These are phyloP conservation scores for Lachnum nothofagi DNA, from an alignment of 2,329 filamentous ascomycete species.

Conservation along the genomic window DNA sequence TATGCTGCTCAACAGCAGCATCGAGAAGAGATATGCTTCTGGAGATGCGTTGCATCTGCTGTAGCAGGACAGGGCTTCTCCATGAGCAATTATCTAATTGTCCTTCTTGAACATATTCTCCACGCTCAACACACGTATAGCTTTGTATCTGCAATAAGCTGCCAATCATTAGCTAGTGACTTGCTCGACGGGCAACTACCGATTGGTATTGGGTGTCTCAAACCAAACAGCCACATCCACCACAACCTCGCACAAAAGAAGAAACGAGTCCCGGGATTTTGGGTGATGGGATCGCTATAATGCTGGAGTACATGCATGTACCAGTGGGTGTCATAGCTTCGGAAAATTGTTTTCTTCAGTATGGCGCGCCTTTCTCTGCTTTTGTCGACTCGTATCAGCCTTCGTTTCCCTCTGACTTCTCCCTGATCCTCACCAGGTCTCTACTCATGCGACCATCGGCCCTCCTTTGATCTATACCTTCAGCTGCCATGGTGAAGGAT, in stretches of 20 bases:
- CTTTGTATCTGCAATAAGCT: too few relatives aligned
- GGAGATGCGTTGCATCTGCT: too few relatives aligned
- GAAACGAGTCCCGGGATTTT: slow-evolving; percentile 6
- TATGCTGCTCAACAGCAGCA: too few relatives aligned
- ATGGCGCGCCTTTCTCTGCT: not conserved
- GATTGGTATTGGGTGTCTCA: not conserved
- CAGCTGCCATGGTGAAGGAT: not conserved
- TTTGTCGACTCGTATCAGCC: not conserved
- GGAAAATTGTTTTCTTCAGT: not conserved
- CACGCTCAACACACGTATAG: too few relatives aligned
- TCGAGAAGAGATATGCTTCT: too few relatives aligned
- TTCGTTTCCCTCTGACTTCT: not conserved
- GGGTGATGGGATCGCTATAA: slow-evolving; percentile 4
- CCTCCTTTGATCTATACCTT: not conserved
- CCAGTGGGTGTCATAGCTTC: not conserved
- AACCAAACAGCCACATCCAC: not conserved
- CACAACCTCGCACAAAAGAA: not conserved
- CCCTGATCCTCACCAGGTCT: not conserved
- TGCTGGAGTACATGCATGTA: slow-evolving; percentile 6
- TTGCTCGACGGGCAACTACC: not conserved
- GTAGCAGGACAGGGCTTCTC: too few relatives aligned
- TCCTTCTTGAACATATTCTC: too few relatives aligned
- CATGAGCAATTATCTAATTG: too few relatives aligned
- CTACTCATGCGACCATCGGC: not conserved
- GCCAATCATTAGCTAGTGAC: too few relatives aligned